These are phyloP conservation scores for Pelargonium cotyledonis DNA, from an alignment of 441 rosid species.

Conservation along the genomic window DNA sequence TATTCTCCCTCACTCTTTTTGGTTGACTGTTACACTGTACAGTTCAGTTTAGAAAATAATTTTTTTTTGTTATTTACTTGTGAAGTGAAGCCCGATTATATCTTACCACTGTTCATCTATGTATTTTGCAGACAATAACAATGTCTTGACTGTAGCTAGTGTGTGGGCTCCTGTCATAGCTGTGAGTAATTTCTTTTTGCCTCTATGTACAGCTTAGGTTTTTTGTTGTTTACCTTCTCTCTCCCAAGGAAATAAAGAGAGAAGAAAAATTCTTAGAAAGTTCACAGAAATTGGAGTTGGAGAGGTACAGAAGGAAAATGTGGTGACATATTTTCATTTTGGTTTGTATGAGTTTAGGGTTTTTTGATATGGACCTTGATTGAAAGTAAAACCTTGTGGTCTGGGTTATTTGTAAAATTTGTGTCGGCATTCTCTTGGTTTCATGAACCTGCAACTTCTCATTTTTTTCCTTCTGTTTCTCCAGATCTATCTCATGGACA, in stretches of 20 bases:
- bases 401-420: not conserved
- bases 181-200: slow-evolving; percentile 47
- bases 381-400: not conserved
- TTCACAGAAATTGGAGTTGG: not conserved
- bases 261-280: not conserved
- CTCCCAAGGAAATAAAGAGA: no score
- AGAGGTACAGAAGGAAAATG: not conserved
- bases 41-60: not conserved
- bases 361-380: not conserved
- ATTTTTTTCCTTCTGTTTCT: no score
- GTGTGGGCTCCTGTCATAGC: slow-evolving; percentile 98
- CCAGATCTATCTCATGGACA: slow-evolving; percentile 19
- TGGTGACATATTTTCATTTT: not conserved
- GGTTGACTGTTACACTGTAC: not conserved
- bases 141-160: slow-evolving; percentile 74
- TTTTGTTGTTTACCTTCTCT: not conserved
- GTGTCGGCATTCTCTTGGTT: not conserved
- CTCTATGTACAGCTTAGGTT: slow-evolving; percentile 3
- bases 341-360: not conserved
- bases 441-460: no score
- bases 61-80: not conserved
- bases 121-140: slow-evolving; percentile 66
- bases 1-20: not conserved
- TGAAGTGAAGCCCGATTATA: slow-evolving; percentile 2
- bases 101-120: slow-evolving; percentile 21